Evolutionary conservation across 495 filamentous ascomycete genomes (phyloP), one percentile per base, ranked within the genome.

Genomic region (Penicillium angulare): DNA sequence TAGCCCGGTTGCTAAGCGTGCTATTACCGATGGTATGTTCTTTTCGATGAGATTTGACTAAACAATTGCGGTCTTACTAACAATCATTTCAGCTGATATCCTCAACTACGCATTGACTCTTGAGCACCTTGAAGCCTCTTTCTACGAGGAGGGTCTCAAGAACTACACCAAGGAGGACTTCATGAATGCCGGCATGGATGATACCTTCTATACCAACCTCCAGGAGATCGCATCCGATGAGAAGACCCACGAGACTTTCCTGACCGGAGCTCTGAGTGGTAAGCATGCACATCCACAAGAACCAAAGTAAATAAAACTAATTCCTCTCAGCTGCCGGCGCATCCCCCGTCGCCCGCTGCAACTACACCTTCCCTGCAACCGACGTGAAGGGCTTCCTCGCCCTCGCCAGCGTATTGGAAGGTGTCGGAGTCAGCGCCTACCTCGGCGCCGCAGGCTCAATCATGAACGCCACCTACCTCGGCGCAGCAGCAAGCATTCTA

Each of bases 361-460:
- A 61, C 5, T 87, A 87, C 56, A 57, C 60, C n/a, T 86, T 86
- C 60, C 76, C 75, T 13, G 61, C 75, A 34, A 78, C 71, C 3
- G 69, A 71, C 26, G 56, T 59, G 12, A 53, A 61, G 6, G 55
- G 52, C 16, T 85, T 85, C 66, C 56, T 85, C 27, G 68, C 69
- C 5, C 73, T 77, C 3, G 76, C 76, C 16, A 73, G 61, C 26
- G 61, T 86, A 38, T 65, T 87, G 16, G 84, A 87, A 56, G 57
- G 36, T 53, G 75, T 83, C 44, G 78, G 79, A 31, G 76, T 80
- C 29, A 75, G 68, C 44, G 79, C 79, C 20, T 86, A 86, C 64
- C 73, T 86, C 23, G 84, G 83, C 17, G 82, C 82, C 1, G 83
- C 82, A 1, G 78, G 79, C 1, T 68, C 74, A 15, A 80, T 86